These are phyloP conservation scores for Yarrowia sp. DNA, from an alignment of 805 yeast genomes.

Conservation along the genomic window DNA sequence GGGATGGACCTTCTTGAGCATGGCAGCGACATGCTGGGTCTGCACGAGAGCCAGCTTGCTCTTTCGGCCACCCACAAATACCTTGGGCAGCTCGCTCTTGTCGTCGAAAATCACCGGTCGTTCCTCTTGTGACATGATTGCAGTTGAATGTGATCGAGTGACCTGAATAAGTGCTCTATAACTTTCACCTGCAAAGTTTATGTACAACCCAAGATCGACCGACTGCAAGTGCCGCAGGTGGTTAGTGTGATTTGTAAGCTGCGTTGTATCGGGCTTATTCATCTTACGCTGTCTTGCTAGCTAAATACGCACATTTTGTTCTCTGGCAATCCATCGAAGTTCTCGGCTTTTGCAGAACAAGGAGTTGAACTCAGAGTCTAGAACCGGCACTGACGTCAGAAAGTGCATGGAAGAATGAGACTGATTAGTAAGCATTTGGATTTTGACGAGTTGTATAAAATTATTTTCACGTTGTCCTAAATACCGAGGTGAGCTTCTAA, in stretches of 20 bases:
- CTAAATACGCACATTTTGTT: too few species aligned
- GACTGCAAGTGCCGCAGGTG: not conserved
- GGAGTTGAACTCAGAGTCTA: constrained; percentile 9
- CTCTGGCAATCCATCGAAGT: not conserved
- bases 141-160: not conserved
- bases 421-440: not conserved
- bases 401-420: not conserved
- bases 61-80: constrained; percentile 79
- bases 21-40: constrained; percentile 65
- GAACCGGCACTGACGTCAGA: too few species aligned
- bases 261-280: too few species aligned
- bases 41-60: constrained; percentile 86
- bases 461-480: too few species aligned
- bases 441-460: too few species aligned
- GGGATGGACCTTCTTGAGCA: constrained; percentile 60
- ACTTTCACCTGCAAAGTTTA: constrained; percentile 20
- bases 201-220: not conserved
- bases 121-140: constrained; percentile 11
- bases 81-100: constrained; percentile 29
- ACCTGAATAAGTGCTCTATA: not conserved
- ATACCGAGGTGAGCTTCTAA: too few species aligned
- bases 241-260: too few species aligned
- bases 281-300: too few species aligned
- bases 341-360: not conserved
- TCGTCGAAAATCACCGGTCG: constrained; percentile 23